Evolutionary conservation across 2,329 filamentous ascomycete genomes (phyloP).

Genomic region (Sarocladium kiliense): DNA sequence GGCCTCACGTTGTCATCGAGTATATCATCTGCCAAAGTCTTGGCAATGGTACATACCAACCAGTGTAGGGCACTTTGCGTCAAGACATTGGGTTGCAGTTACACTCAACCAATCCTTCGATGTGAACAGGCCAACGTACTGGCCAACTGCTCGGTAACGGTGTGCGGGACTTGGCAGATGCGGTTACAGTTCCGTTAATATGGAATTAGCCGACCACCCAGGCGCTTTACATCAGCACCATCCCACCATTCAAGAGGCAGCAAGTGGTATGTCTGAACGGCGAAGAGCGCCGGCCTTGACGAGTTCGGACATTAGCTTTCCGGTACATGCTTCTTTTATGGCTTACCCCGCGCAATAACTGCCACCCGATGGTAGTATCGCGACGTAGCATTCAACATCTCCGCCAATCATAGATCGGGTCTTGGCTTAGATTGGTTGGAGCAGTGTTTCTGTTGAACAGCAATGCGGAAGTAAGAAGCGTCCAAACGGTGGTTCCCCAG

Average conservation of each 20-base stretch:
- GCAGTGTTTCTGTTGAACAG: not conserved
- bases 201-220: not conserved
- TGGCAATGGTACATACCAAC: not conserved
- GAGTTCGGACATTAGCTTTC: conserved; percentile 2
- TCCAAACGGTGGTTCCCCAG: not conserved
- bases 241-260: no score
- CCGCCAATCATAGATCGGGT: conserved; percentile 1
- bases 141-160: not conserved
- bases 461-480: not conserved
- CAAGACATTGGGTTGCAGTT: not conserved
- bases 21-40: conserved; percentile 1
- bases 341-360: conserved; percentile 3
- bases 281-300: not conserved
- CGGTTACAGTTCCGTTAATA: conserved; percentile 3
- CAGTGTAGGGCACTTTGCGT: not conserved
- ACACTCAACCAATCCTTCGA: not conserved
- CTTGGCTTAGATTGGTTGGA: conserved; percentile 1
- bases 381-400: not conserved
- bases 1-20: not conserved
- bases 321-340: conserved; percentile 3
- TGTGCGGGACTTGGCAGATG: conserved; percentile 5
- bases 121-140: no score
- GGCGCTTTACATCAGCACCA: no score
- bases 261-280: no score
- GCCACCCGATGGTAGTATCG: not conserved